Evolutionary conservation across 176 grass and related monocot genomes (phyloP).

Genomic region (Bothriochloa decipiens): DNA sequence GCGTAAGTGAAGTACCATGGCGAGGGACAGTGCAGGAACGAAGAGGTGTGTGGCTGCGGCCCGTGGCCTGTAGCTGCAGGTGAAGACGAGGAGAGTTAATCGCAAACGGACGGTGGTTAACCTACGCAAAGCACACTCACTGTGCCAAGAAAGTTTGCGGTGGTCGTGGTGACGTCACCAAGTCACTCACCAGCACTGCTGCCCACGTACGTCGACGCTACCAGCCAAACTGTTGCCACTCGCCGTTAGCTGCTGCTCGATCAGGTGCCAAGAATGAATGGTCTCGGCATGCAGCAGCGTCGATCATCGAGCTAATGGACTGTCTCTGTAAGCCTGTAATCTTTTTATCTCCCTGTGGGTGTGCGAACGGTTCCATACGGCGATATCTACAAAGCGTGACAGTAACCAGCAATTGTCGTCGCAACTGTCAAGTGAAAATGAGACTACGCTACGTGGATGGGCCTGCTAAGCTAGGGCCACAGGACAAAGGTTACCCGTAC

Average conservation of each 20-base stretch:
- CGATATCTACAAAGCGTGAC: neutral
- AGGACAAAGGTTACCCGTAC: neutral
- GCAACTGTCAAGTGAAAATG: neutral
- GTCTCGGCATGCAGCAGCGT: no score
- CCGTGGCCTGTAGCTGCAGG: no score
- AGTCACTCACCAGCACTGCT: neutral
- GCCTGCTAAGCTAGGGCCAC: no score
- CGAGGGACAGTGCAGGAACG: no score
- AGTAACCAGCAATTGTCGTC: no score
- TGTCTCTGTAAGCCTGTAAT: no score
- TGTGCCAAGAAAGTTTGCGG: neutral
- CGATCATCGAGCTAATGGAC: no score
- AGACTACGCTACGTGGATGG: neutral
- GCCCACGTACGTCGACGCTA: no score
- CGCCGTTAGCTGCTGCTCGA: no score
- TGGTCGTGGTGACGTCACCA: neutral
- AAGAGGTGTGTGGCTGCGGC: no score
- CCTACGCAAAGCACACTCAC: neutral
- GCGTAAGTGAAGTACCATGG: neutral
- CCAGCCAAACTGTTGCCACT: no score
- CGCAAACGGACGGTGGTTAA: constrained; percentile 6
- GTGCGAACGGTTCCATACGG: neutral
- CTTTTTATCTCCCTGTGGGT: neutral
- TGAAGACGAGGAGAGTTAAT: neutral
- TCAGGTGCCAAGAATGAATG: no score